Evolutionary conservation across 768 basidiomycete species (phyloP).

Genomic region (Tephrocybe sp.): DNA sequence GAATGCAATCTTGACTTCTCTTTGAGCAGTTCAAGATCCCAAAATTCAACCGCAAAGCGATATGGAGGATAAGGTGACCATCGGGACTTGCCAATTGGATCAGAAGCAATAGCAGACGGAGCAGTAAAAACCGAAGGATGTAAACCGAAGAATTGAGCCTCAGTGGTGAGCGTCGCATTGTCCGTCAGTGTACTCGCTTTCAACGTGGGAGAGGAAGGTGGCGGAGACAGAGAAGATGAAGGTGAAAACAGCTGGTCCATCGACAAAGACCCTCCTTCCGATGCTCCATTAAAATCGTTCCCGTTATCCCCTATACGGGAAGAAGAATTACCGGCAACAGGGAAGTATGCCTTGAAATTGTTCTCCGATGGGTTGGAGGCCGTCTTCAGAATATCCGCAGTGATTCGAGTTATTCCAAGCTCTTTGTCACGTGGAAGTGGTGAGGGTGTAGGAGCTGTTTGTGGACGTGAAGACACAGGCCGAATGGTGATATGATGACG

Average conservation of each 20-base stretch:
- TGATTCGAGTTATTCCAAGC: slow-evolving; percentile 57
- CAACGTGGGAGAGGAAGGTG: slow-evolving; percentile 24
- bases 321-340: slow-evolving; percentile 68
- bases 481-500: slow-evolving; percentile 53
- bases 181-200: slow-evolving; percentile 24
- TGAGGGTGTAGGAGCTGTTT: slow-evolving; percentile 18
- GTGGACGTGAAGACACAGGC: slow-evolving; percentile 31
- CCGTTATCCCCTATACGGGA: slow-evolving; percentile 72
- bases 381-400: slow-evolving; percentile 45
- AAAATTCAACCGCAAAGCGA: slow-evolving; percentile 88
- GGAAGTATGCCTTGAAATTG: slow-evolving; percentile 47
- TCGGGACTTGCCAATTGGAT: slow-evolving; percentile 40
- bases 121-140: slow-evolving; percentile 41
- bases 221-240: slow-evolving; percentile 17
- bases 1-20: slow-evolving; percentile 86
- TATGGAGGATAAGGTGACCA: slow-evolving; percentile 79
- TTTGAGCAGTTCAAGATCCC: slow-evolving; percentile 75
- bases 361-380: slow-evolving; percentile 18
- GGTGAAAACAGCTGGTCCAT: slow-evolving; percentile 72
- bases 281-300: slow-evolving; percentile 36
- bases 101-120: slow-evolving; percentile 37
- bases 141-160: slow-evolving; percentile 66
- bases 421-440: slow-evolving; percentile 55
- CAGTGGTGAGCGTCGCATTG: slow-evolving; percentile 29
- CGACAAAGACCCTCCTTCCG: slow-evolving; percentile 34